These are phyloP conservation scores for Boletus coccyginus DNA, from an alignment of 768 basidiomycete genomes.

Conservation along the genomic window DNA sequence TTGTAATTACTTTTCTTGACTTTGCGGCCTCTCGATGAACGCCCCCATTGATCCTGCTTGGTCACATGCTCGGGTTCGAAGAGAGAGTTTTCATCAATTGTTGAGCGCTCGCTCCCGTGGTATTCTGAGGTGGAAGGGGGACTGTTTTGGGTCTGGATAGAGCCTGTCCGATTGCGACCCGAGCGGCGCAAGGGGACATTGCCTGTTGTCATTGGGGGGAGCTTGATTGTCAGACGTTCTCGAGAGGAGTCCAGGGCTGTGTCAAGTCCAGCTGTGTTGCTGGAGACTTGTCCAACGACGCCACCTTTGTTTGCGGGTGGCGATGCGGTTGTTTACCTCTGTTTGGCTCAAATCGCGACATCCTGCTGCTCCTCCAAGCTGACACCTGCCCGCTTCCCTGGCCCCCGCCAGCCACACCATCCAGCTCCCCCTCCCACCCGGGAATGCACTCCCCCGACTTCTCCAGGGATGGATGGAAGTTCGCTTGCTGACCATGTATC, in stretches of 20 bases:
- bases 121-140: slow-evolving; percentile 32
- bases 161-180: slow-evolving; percentile 19
- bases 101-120: slow-evolving; percentile 33
- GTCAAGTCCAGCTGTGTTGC: slow-evolving; percentile 14
- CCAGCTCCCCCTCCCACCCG: neutral
- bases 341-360: slow-evolving; percentile 21
- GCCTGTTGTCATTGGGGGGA: slow-evolving; percentile 18
- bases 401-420: slow-evolving; percentile 15
- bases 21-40: slow-evolving; percentile 41
- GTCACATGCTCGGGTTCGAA: neutral
- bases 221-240: slow-evolving; percentile 21
- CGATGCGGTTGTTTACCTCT: slow-evolving; percentile 26
- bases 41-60: slow-evolving; percentile 14
- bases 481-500: neutral
- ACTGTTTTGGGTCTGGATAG: slow-evolving; percentile 22
- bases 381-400: slow-evolving; percentile 24
- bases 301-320: slow-evolving; percentile 33
- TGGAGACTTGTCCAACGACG: slow-evolving; percentile 20
- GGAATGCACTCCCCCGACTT: neutral
- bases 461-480: neutral
- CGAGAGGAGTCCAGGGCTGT: slow-evolving; percentile 21
- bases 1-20: slow-evolving; percentile 39
- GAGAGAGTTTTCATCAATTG: slow-evolving; percentile 25
- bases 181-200: slow-evolving; percentile 26
- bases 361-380: slow-evolving; percentile 23